Evolutionary conservation across 2,329 filamentous ascomycete genomes (phyloP).

Genomic region (Hymenoscyphus salicellus): DNA sequence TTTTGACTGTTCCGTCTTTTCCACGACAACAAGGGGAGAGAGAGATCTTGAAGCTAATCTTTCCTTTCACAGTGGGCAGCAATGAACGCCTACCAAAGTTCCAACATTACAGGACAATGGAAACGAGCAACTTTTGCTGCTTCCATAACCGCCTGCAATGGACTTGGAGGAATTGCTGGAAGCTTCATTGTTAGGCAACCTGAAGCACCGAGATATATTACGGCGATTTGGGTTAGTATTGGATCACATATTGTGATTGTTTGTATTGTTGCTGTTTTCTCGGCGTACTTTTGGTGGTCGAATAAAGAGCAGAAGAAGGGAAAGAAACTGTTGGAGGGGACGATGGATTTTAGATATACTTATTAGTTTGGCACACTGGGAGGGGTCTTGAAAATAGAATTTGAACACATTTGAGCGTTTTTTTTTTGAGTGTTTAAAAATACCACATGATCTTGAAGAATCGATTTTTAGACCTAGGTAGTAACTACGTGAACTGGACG

Average conservation of each 20-base stretch:
- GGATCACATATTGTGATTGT: conserved; percentile 62
- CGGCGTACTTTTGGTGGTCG: conserved; percentile 50
- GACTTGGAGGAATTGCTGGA: conserved; percentile 75
- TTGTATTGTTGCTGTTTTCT: conserved; percentile 49
- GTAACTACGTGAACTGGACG: neutral
- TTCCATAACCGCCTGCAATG: conserved; percentile 72
- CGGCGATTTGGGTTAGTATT: conserved; percentile 66
- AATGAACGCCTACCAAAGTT: conserved; percentile 77
- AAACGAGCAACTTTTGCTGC: conserved; percentile 79
- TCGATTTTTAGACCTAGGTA: too few relatives aligned
- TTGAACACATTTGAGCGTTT: too few relatives aligned
- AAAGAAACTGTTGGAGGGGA: conserved; percentile 47
- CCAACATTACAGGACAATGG: conserved; percentile 87
- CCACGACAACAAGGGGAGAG: neutral
- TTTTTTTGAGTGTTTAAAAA: too few relatives aligned
- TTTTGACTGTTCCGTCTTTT: neutral
- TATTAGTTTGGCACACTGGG: conserved; percentile 18
- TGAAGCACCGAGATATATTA: conserved; percentile 61
- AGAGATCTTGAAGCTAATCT: neutral
- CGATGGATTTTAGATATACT: conserved; percentile 32
- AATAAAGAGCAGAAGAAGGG: conserved; percentile 50
- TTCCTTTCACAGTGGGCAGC: conserved; percentile 53
- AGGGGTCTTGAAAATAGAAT: too few relatives aligned
- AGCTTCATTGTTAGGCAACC: conserved; percentile 61
- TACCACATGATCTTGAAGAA: too few relatives aligned